Evolutionary conservation across 2,329 filamentous ascomycete genomes (phyloP), one percentile per base, ranked within the genome.

Genomic region (Lasiodiplodia hormozganensis): DNA sequence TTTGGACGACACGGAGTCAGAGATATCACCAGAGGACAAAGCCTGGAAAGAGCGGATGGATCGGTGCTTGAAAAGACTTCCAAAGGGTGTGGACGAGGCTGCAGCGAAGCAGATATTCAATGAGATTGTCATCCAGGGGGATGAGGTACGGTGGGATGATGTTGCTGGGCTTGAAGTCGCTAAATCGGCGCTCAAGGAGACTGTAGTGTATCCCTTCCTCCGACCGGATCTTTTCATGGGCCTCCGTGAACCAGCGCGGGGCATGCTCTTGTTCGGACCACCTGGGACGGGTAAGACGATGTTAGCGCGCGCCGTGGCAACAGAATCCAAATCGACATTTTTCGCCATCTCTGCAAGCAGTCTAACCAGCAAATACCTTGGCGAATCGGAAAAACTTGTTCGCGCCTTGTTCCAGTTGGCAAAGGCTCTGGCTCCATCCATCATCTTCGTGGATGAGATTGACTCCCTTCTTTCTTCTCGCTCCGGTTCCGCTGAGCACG

Each of bases 261-360:
- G 96, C 6, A 98, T 99, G 93, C 85, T 99, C 1, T 85, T 99
- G 1, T 99, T 99, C 76, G 96, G 96, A 0, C 96, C 96, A 1
- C 96, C 96, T 0, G 96, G 96, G n/a, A 99, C 96, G 0, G 96
- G 96, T 65, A 99, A 99, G 80, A 99, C 96, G 0, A 99, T 99
- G 96, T 84, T 99, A 47, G 96, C 96, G 11, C 88, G 96, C 71
- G 94, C 93, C 10, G 95, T 98, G 0, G 96, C 96, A 1, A 98
- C 96, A 0, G 96, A 99, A 79, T 97, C 93, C 1, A 91, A 90
- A 74, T 97, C 93, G 12, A 97, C 96, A 0, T 99, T 98, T 81
- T 98, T 99, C 81, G 96, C 94, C 16, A 97, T 99, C 68, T 97
- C 94, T 5, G 94, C 96, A 18, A 97, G 93, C 76, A 97, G 92